Evolutionary conservation across 129 eudicot species (phyloP), one percentile per base, ranked within the genome.

Genomic region (Deinandra increscens): DNA sequence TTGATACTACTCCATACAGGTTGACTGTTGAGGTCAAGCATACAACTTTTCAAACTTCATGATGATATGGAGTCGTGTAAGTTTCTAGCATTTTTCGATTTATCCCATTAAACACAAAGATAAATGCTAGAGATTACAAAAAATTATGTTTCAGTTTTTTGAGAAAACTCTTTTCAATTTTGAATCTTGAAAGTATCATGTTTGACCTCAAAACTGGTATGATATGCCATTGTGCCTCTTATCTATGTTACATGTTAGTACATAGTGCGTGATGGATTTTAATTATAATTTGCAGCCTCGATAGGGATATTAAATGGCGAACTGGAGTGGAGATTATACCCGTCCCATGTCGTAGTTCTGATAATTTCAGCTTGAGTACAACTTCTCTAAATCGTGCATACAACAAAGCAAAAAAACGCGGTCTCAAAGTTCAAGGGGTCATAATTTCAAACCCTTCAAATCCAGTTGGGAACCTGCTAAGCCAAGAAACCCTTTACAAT

Each of bases 331-430:
- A 91, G 65, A 67, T 88, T 51, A 81, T 91, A 74, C 96, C 93
- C 0, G 90, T 91, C 69, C 94, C 96, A 2, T 91, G 97, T 81
- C 90, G 97, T 4, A 91, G 97, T 59, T 85, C 97, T 7, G 97
- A 91, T 74, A 79, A 77, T 68, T 91, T 91, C 79, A 81, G 72
- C 61, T 68, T 86, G 64, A 77, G 79, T 29, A 84, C 70, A 41
- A 65, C 77, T 23, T 44, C 96, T 39, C 94, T 91, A 50, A 81
- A 88, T 33, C 88, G 91, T 22, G 96, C 96, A 26, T 91, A 81
- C 76, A 84, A 73, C 66, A 96, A 91, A 48, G 94, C 97, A 1
- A 91, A 84, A 78, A 91, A 86, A 69, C 90, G 96, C 7, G 91
- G 96, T 22, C 76, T 84, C 31, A 88, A 78, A 82, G 87, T 91